Conservation (phyloP, 1,284 basidiomycete genomes). For the Ustilago curta region DNA sequence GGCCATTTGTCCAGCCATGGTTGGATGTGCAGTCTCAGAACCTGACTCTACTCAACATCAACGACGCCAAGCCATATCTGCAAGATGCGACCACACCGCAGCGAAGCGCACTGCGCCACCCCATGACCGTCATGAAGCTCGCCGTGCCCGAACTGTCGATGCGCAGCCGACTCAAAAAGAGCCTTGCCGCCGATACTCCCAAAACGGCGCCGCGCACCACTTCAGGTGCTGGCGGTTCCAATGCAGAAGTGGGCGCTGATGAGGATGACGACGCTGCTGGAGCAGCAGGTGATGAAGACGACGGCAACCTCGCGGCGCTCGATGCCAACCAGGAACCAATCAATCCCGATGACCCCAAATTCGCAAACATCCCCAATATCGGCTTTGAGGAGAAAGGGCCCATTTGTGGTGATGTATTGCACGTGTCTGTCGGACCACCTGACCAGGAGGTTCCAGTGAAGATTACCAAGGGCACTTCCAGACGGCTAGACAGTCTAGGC, state of each 20-base stretch:
- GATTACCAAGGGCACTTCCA: conserved; percentile 17
- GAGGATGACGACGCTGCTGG: conserved; percentile 20
- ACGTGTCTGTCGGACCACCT: conserved; percentile 28
- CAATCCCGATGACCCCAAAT: conserved; percentile 32
- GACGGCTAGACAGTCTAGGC: conserved; percentile 27
- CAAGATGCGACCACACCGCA: conserved; percentile 22
- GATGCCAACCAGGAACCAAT: conserved; percentile 32
- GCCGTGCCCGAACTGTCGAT: conserved; percentile 24
- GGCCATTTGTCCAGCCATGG: conserved; percentile 44
- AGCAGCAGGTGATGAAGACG: conserved; percentile 15
- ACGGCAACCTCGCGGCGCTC: conserved; percentile 15
- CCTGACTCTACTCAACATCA: conserved; percentile 4
- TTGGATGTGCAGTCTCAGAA: conserved; percentile 5
- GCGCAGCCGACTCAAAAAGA: conserved; percentile 25
- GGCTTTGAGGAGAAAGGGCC: conserved; percentile 36
- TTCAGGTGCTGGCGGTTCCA: conserved; percentile 2
- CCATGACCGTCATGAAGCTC: conserved; percentile 38
- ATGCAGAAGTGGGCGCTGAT: conserved; percentile 16
- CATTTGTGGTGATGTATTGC: conserved; percentile 21
- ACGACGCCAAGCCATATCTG: conserved; percentile 16
- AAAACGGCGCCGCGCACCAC: conserved; percentile 3
- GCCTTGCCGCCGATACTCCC: conserved; percentile 15
- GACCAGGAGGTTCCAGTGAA: conserved; percentile 26
- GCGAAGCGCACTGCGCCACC: conserved; percentile 17
- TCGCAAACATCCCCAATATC: conserved; percentile 31